phyloP scores from a whole-genome alignment of 2,329 filamentous ascomycete genomes.

The Stylonectria norvegica region DNA sequence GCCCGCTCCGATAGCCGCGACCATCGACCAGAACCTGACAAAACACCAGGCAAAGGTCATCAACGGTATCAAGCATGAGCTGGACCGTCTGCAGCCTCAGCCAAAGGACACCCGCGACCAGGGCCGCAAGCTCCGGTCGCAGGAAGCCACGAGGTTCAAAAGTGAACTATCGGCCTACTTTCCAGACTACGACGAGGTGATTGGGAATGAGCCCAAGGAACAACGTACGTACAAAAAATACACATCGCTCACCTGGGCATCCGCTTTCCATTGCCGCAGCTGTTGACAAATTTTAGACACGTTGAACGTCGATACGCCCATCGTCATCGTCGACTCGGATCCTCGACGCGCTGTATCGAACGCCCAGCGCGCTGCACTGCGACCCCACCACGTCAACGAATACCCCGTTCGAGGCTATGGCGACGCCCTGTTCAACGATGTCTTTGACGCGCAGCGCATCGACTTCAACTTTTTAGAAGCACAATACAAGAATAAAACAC shows the following conservation, averaged over 20 bases:
- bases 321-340: conserved; percentile 63
- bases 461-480: conserved; percentile 53
- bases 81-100: conserved; percentile 53
- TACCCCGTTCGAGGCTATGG: conserved; percentile 49
- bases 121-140: conserved; percentile 77
- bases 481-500: conserved; percentile 41
- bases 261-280: background rate
- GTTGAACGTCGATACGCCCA: conserved; percentile 67
- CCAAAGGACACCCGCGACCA: conserved; percentile 51
- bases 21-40: conserved; percentile 35
- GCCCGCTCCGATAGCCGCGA: conserved; percentile 14
- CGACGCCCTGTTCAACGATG: conserved; percentile 53
- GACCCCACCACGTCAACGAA: conserved; percentile 24
- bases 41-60: conserved; percentile 56
- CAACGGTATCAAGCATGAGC: conserved; percentile 61
- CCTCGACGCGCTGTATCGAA: conserved; percentile 28
- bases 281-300: conserved; percentile 53
- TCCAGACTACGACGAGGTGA: conserved; percentile 88
- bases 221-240: conserved; percentile 56
- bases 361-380: conserved; percentile 28
- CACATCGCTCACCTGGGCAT: conserved; percentile 14
- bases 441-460: conserved; percentile 55
- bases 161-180: conserved; percentile 91
- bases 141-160: conserved; percentile 81
- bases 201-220: conserved; percentile 79